Percentiles rank a stretch among this genome's conserved stretches.
Conservation (phyloP, 2,329 filamentous ascomycete species). For the Arthroderma uncinatum region DNA sequence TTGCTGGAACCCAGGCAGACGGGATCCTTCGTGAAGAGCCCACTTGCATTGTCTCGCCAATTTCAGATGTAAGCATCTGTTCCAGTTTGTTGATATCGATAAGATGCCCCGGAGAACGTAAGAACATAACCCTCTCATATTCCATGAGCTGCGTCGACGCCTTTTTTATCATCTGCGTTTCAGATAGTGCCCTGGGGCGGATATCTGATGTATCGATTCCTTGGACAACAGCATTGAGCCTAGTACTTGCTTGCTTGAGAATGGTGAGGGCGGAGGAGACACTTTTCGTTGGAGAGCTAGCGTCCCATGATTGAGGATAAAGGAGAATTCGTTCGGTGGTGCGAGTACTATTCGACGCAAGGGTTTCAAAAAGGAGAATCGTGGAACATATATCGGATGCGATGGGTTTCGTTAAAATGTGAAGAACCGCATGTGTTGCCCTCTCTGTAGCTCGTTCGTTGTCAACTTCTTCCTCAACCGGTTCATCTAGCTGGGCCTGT, state of each 20-base stretch:
- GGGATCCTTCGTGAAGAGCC: neutral
- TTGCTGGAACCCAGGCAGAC: constrained; percentile 8
- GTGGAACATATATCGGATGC: constrained; percentile 37
- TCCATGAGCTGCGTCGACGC: constrained; percentile 31
- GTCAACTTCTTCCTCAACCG: neutral
- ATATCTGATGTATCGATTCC: constrained; percentile 30
- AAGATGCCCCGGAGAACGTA: constrained; percentile 33
- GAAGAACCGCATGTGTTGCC: constrained; percentile 30
- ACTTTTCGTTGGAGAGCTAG: constrained; percentile 18
- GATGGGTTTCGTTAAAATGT: constrained; percentile 33
- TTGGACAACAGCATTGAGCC: constrained; percentile 32
- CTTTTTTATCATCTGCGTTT: constrained; percentile 12
- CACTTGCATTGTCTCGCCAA: neutral
- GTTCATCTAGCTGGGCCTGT: neutral
- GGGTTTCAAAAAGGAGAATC: constrained; percentile 34
- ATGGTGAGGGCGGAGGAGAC: constrained; percentile 27
- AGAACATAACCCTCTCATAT: constrained; percentile 36
- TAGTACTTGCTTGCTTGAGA: constrained; percentile 29
- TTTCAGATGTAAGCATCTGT: constrained; percentile 25
- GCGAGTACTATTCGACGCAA: constrained; percentile 26
- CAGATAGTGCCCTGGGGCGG: constrained; percentile 9
- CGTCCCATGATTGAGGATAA: constrained; percentile 38
- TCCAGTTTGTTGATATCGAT: constrained; percentile 31
- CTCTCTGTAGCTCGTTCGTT: constrained; percentile 9
- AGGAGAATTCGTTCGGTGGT: constrained; percentile 36